Evolutionary conservation across 2,329 filamentous ascomycete species (phyloP).

Genomic region (Claviceps monticola): DNA sequence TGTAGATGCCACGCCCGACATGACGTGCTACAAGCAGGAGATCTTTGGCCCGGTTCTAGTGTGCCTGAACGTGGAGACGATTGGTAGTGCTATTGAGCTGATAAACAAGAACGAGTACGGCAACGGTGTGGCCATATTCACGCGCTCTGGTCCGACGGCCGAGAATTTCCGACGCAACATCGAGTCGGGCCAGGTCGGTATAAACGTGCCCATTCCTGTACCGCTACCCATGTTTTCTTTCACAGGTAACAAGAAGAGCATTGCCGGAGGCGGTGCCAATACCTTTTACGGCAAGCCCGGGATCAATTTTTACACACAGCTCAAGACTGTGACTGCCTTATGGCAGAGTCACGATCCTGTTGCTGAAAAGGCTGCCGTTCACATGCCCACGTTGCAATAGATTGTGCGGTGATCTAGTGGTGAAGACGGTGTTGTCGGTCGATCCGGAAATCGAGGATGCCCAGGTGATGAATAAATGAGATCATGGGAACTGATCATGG

Average conservation of each 20-base stretch:
- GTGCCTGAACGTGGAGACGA: conserved; percentile 62
- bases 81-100: conserved; percentile 66
- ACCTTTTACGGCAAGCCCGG: conserved; percentile 94
- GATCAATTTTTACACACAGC: conserved; percentile 88
- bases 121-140: conserved; percentile 79
- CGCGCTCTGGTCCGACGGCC: conserved; percentile 61
- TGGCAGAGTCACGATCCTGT: conserved; percentile 82
- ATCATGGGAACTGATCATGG: too few relatives aligned
- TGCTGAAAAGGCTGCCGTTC: conserved; percentile 68
- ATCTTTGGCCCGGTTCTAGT: conserved; percentile 79
- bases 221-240: conserved; percentile 60
- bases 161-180: conserved; percentile 68
- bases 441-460: too few relatives aligned
- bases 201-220: conserved; percentile 70
- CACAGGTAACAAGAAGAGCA: conserved; percentile 72
- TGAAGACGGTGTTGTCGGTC: too few relatives aligned
- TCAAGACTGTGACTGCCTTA: conserved; percentile 90
- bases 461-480: too few relatives aligned
- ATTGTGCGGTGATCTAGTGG: background rate
- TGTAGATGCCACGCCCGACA: conserved; percentile 62
- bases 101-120: conserved; percentile 83
- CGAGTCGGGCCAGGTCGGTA: conserved; percentile 73
- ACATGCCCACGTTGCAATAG: conserved; percentile 56
- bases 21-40: conserved; percentile 76
- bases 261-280: conserved; percentile 82